These are phyloP conservation scores for Colletotrichum paranaense DNA, from an alignment of 2,329 filamentous ascomycete genomes.

Conservation along the genomic window DNA sequence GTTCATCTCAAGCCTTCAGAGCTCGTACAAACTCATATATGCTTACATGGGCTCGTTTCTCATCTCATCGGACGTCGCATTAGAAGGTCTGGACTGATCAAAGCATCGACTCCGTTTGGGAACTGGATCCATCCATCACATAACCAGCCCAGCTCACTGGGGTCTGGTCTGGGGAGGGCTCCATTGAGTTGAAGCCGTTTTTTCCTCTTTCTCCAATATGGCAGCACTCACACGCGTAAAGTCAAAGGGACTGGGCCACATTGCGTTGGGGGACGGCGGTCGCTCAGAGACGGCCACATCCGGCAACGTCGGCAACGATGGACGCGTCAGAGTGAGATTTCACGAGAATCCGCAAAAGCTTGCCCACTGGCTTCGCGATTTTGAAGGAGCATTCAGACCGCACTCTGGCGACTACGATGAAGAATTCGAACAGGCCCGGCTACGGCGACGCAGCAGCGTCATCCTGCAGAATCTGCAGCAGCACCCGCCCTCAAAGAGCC, in stretches of 20 bases:
- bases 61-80: neutral
- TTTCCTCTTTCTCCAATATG: slow-evolving; percentile 35
- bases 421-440: neutral
- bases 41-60: neutral
- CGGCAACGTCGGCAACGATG: slow-evolving; percentile 43
- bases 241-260: slow-evolving; percentile 42
- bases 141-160: neutral
- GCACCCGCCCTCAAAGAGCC: slow-evolving; percentile 25
- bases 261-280: slow-evolving; percentile 39
- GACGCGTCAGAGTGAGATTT: slow-evolving; percentile 46
- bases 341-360: slow-evolving; percentile 43
- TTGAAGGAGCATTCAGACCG: slow-evolving; percentile 33
- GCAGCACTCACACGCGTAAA: slow-evolving; percentile 43
- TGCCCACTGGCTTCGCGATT: slow-evolving; percentile 41
- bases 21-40: neutral
- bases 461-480: slow-evolving; percentile 16
- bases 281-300: slow-evolving; percentile 38
- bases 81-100: neutral
- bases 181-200: neutral
- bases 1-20: neutral
- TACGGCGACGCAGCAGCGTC: slow-evolving; percentile 17
- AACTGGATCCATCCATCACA: too few species aligned
- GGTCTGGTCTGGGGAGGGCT: slow-evolving; percentile 7
- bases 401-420: neutral
- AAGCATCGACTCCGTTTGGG: too few species aligned